Evolutionary conservation across 2,329 filamentous ascomycete species (phyloP), one percentile per base, ranked within the genome.

Genomic region (Fusarium heterosporum): DNA sequence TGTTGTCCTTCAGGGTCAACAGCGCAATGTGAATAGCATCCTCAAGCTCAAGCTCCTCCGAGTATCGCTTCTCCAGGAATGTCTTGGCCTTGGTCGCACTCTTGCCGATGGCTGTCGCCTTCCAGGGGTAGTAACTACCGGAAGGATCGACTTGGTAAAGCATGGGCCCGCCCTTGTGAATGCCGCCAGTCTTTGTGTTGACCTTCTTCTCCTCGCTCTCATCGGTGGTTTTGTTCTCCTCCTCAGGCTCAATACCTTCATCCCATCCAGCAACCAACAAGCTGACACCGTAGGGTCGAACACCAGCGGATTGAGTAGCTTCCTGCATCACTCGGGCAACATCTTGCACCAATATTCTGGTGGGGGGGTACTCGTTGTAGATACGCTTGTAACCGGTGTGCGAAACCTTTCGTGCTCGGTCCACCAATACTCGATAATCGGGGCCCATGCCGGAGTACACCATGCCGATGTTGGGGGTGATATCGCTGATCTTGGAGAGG

Each of bases 331-430:
- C 95, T 69, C 93, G 89, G 61, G 96, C 96, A 58, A 99, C 94
- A 76, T 99, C 96, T 82, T 99, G 96, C 57, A 99, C 96, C 83
- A 99, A 88, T 90, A 99, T 99, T 79, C 96, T 90, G 57, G 96
- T 99, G 8, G 96, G 96, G n/a, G 96, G 96, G 84, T 99, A 99
- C 84, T 99, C 96, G 83, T 99, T 99, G 86, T 99, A 99, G 84
- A 99, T 94, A 80, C 96, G 93, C 89, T 99, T 99, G 89, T 99
- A 99, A 80, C 90, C 91, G 46, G 96, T 97, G 83, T 99, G 96
- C 56, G 94, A 97, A 72, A 97, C 96, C 82, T 98, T 99, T 78
- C 96, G 93, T 73, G 96, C 96, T 81, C 94, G 95, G 85, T 99
- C 96, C 73, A 98, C 96, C 54, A 99, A 87, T 58, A 99, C 93